Evolutionary conservation across 768 basidiomycete species (phyloP).

Genomic region (Auricularia auricula-judae): DNA sequence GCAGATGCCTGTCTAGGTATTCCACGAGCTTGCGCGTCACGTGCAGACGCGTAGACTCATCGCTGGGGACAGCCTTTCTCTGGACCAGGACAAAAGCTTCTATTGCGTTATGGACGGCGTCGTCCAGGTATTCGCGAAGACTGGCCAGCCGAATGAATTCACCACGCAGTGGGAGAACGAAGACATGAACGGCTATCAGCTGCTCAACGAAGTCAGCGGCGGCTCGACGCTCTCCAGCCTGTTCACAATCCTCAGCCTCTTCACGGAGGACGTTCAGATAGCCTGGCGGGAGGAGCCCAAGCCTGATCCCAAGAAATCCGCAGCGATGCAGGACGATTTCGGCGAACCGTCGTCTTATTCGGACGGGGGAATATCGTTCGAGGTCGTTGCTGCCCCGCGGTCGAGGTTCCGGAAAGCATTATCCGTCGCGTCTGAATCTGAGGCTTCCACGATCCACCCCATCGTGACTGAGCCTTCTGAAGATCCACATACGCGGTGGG

Average conservation of each 20-base stretch:
- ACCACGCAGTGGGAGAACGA: constrained; percentile 58
- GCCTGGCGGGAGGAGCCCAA: constrained; percentile 64
- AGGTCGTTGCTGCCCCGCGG: background rate
- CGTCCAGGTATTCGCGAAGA: constrained; percentile 83
- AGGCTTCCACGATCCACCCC: background rate
- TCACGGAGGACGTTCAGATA: constrained; percentile 88
- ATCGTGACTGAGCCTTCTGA: background rate
- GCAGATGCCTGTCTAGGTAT: constrained; percentile 43
- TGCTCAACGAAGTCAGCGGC: constrained; percentile 91
- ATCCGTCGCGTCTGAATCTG: background rate
- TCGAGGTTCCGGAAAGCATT: background rate
- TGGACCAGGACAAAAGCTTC: constrained; percentile 89
- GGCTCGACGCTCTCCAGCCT: constrained; percentile 93
- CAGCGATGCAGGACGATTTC: constrained; percentile 27
- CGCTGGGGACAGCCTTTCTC: constrained; percentile 87
- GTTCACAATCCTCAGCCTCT: constrained; percentile 92
- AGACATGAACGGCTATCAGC: constrained; percentile 89
- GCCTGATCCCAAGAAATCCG: constrained; percentile 2
- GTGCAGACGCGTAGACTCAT: constrained; percentile 91
- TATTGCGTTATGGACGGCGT: constrained; percentile 98
- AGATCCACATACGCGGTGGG: background rate
- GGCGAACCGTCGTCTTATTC: constrained; percentile 52
- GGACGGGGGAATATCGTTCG: constrained; percentile 9
- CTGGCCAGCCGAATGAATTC: constrained; percentile 43
- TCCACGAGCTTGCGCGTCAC: constrained; percentile 94